Evolutionary conservation across 345 rosid species (phyloP), one percentile per base, ranked within the genome.

Genomic region (Citrus australasica): DNA sequence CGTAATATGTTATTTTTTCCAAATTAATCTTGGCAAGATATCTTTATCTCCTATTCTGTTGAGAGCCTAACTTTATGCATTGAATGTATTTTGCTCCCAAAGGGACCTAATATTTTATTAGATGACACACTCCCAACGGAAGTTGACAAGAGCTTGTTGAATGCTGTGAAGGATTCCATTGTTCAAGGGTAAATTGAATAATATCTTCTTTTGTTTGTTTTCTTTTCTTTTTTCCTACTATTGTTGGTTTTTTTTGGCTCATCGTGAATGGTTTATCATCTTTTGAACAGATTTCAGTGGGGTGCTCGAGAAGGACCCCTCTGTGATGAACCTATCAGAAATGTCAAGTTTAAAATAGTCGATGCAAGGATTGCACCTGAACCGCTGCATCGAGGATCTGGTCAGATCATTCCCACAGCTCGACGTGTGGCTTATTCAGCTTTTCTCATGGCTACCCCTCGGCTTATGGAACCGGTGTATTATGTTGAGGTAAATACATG

Each of bases 241-340:
- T n/a, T 74, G 7, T 77, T 79, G n/a, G 3, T 46, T 46, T 46
- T 32, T 46, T 46, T 46, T 51, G 75, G 35, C 67, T 70, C 60
- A 74, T 25, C 35, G 80, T 38, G 63, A 61, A 80, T 66, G 37
- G 69, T 72, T 51, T 63, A 63, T 51, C 48, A 53, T 79, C 65
- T 68, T 69, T 64, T 75, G 69, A 75, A 74, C 84, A 94, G 99
- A 71, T 96, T 96, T 82, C 99, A 96, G 82, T 96, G 99, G 99
- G 99, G 94, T 75, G 99, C 99, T 64, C 86, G 98, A 81, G 98
- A 96, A 94, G 99, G 98, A 27, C 98, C 99, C 7, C 91, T 96
- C 14, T 96, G 99, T 81, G 99, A 96, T 76, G 99, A 96, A 78
- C 99, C 99, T 63, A 92, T 94, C 84, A 90, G 99, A 82, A 94